A percentile compares a stretch with the other conserved stretches of the same genome.
These are phyloP conservation scores for Stephanodiscus minutulus DNA, from an alignment of 108 stramenopile species.

Conservation along the genomic window DNA sequence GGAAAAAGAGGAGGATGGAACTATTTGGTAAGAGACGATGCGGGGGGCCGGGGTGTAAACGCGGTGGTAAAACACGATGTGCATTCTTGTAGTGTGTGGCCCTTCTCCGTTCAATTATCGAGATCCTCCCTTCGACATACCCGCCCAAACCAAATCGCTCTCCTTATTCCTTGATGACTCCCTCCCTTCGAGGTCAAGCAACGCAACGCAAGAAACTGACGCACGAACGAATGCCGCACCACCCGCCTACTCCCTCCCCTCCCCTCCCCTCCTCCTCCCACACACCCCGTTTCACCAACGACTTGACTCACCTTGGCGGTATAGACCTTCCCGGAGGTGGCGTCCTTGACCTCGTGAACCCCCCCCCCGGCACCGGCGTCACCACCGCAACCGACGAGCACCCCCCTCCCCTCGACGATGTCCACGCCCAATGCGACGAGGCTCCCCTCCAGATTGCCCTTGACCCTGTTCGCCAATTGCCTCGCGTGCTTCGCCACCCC, in stretches of 20 bases:
- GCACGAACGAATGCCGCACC: too few species aligned
- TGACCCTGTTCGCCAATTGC: constrained; percentile 92
- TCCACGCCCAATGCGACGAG: constrained; percentile 87
- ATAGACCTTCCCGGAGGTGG: constrained; percentile 85
- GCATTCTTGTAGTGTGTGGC: too few species aligned
- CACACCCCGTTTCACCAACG: too few species aligned
- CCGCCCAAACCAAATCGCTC: too few species aligned
- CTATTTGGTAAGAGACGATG: neutral
- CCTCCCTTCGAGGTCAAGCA: too few species aligned
- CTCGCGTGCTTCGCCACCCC: constrained; percentile 94
- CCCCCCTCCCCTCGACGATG: constrained; percentile 85
- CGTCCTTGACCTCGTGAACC: constrained; percentile 86
- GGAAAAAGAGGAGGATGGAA: neutral
- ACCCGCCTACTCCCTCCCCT: too few species aligned
- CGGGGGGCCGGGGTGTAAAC: constrained; percentile 1
- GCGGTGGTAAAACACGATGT: neutral
- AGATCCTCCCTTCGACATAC: too few species aligned
- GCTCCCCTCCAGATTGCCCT: constrained; percentile 91
- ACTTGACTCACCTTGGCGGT: constrained; percentile 83
- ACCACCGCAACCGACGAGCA: constrained; percentile 25
- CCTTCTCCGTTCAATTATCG: too few species aligned
- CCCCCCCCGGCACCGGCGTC: constrained; percentile 52
- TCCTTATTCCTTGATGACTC: too few species aligned
- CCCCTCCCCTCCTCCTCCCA: too few species aligned
- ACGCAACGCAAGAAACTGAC: too few species aligned